Base-by-base conservation (phyloP, 2,329 filamentous ascomycete genomes). In the Pestalotiopsis sp. region DNA sequence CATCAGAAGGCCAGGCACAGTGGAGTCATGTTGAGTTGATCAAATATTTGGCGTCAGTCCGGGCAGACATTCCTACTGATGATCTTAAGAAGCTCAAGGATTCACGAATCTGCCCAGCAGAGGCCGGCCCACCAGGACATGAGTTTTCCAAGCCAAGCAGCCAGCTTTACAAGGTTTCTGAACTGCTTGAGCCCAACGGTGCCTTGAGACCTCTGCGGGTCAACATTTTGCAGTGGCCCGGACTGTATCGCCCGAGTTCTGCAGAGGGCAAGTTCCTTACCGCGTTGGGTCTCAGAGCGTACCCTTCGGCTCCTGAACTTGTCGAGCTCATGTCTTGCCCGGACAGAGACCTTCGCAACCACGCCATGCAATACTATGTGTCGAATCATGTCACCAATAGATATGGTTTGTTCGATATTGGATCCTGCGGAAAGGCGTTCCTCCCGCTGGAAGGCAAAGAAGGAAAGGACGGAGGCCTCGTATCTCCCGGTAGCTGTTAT, bases 21-120 rank as follows among this genome's bases (percentile, higher is more conserved):
- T 97, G 93, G 93, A 98, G 94, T 68, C 95, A 98, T 77, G 90
- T 97, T 70, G 95, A 99, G 77, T 85, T 99, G 31, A 94, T 99
- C 79, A 95, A 94, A 74, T 99, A 99, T 74, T 87, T 99, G 58
- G 90, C 95, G 12, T 97, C 95, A 9, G 96, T 99, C 36, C 90
- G 89, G 69, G 89, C 93, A 65, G 96, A 99, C 73, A 98, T 99
- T 69, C 96, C 96, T 0, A 80, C 82, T 11, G 91, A 91, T 64
- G 96, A 99, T 77, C 87, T 98, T 67, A 90, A 89, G 72, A 93
- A 92, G 75, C 85, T 99, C 27, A 91, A 88, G 67, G 87, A 91
- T 63, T 94, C 94, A 0, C 90, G 89, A 12, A 93, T 98, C 58
- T 95, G 95, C 75, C 93, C 94, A 11, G 92, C 92, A 3, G 94